Evolutionary conservation across 2,329 filamentous ascomycete genomes (phyloP).

Genomic region (Colletotrichum endophyticum): DNA sequence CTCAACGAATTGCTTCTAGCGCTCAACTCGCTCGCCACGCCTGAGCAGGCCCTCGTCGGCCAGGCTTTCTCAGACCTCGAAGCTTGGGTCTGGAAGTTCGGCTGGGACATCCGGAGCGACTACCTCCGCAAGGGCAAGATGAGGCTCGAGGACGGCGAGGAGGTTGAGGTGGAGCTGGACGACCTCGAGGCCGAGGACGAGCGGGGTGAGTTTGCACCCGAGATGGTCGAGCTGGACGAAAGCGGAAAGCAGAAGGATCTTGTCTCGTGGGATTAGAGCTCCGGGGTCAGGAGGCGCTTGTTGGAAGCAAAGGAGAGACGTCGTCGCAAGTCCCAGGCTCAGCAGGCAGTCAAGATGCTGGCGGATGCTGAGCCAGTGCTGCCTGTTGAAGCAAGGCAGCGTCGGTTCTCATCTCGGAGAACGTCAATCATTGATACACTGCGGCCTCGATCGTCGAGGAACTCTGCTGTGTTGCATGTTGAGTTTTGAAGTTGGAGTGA

Average conservation of each 20-base stretch:
- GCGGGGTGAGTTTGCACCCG: slow-evolving; percentile 57
- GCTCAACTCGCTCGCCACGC: slow-evolving; percentile 35
- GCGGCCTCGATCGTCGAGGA: slow-evolving; percentile 15
- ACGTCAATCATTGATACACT: slow-evolving; percentile 2
- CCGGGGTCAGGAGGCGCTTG: slow-evolving; percentile 17
- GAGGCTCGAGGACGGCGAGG: slow-evolving; percentile 58
- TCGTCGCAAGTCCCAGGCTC: slow-evolving; percentile 2
- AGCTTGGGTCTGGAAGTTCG: slow-evolving; percentile 49
- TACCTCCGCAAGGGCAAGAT: slow-evolving; percentile 53
- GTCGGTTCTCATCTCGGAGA: slow-evolving; percentile 16
- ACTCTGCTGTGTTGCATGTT: slow-evolving; percentile 3
- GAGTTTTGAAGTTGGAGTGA: slow-evolving; percentile 8
- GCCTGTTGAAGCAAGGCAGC: slow-evolving; percentile 3
- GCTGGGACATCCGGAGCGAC: slow-evolving; percentile 60
- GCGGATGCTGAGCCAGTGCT: background rate
- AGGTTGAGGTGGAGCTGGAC: slow-evolving; percentile 50
- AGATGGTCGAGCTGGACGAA: slow-evolving; percentile 58
- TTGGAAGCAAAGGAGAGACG: slow-evolving; percentile 18
- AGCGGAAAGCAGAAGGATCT: slow-evolving; percentile 55
- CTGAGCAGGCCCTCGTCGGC: slow-evolving; percentile 48
- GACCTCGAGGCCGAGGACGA: slow-evolving; percentile 61
- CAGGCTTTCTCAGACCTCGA: slow-evolving; percentile 56
- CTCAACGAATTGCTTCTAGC: slow-evolving; percentile 51
- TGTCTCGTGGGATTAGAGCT: slow-evolving; percentile 47
- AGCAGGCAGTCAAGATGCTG: background rate